Evolutionary conservation across 495 filamentous ascomycete genomes (phyloP).

Genomic region (Xylaria grammica): DNA sequence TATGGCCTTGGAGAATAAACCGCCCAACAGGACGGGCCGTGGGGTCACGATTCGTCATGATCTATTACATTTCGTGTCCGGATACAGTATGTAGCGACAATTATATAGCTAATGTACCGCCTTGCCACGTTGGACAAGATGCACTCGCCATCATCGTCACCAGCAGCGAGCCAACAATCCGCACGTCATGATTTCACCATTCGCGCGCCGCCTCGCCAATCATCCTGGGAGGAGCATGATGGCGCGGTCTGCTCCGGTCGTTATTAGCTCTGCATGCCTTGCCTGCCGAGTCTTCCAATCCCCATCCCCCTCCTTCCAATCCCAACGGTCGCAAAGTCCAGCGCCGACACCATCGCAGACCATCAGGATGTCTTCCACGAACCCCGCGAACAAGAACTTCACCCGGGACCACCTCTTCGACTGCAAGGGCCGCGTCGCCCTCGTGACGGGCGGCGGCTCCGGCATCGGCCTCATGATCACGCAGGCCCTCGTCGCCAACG

Average conservation of each 20-base stretch:
- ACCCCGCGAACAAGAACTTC: conserved; percentile 47
- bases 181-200: conserved; percentile 35
- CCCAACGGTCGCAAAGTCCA: neutral
- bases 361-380: conserved; percentile 53
- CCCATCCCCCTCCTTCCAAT: neutral
- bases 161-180: neutral
- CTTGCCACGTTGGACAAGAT: neutral
- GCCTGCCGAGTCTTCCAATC: conserved; percentile 1
- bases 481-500: conserved; percentile 76
- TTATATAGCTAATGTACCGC: neutral
- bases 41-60: neutral
- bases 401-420: conserved; percentile 63
- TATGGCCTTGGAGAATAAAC: neutral
- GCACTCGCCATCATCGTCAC: neutral
- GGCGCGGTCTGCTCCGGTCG: conserved; percentile 4
- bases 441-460: conserved; percentile 65
- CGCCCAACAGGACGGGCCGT: neutral
- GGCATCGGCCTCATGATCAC: conserved; percentile 81
- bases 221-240: conserved; percentile 24
- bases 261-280: conserved; percentile 13
- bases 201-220: conserved; percentile 13
- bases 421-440: conserved; percentile 65
- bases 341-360: conserved; percentile 20
- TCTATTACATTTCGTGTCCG: neutral
- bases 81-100: neutral